phyloP scores from a whole-genome alignment of 768 basidiomycete species.

The Dentipellis fragilis region DNA sequence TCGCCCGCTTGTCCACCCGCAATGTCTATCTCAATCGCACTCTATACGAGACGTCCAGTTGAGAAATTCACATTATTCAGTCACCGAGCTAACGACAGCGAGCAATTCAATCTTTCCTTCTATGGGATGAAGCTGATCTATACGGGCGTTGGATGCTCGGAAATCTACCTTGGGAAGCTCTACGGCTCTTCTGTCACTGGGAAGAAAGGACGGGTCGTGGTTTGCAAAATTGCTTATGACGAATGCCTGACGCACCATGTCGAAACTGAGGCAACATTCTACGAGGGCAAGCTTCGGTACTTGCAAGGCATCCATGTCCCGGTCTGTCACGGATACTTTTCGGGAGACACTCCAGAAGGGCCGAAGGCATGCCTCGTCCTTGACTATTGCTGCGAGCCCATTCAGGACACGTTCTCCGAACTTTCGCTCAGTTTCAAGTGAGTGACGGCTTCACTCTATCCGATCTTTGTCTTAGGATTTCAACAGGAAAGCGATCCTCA shows the following conservation, averaged over 20 bases:
- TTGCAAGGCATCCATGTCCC: background rate
- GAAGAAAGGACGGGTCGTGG: background rate
- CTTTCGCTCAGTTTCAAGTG: background rate
- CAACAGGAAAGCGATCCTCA: no score
- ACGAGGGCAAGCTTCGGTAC: background rate
- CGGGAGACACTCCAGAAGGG: background rate
- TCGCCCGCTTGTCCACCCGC: no score
- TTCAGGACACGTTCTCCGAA: background rate
- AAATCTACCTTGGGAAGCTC: background rate
- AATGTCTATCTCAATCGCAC: background rate
- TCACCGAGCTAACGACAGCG: background rate
- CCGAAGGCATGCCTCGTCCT: background rate
- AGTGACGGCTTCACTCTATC: background rate
- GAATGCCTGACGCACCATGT: background rate
- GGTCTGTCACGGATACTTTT: background rate
- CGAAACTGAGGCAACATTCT: background rate
- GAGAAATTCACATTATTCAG: background rate
- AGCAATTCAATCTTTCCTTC: background rate
- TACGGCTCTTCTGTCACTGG: background rate
- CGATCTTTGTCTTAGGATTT: no score
- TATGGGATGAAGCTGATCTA: background rate
- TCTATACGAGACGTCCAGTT: background rate
- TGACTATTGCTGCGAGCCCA: background rate
- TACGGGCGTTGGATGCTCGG: background rate
- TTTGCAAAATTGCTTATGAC: background rate